Conservation (phyloP, 2,329 filamentous ascomycete species). For the Biscogniauxia marginata region DNA sequence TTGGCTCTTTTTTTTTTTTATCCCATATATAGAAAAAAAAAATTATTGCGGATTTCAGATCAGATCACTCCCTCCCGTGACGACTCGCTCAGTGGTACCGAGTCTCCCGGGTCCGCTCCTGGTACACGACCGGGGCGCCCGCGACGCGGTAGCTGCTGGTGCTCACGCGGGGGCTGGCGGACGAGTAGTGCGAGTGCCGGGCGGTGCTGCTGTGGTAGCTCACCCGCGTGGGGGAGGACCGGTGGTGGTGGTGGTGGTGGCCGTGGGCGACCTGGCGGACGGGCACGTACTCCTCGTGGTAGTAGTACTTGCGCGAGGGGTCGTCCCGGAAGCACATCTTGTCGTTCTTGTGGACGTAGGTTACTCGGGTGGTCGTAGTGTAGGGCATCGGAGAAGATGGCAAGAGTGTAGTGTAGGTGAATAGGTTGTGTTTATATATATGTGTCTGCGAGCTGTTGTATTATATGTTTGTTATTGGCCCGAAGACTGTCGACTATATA, state of each 20-base stretch:
- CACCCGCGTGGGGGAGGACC: slow-evolving; percentile 39
- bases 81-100: slow-evolving; percentile 26
- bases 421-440: background rate
- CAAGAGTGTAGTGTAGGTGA: background rate
- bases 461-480: background rate
- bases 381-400: slow-evolving; percentile 10
- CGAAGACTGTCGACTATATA: no score
- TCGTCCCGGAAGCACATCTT: slow-evolving; percentile 52
- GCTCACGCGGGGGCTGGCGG: slow-evolving; percentile 43
- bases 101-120: slow-evolving; percentile 36
- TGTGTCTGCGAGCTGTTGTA: background rate
- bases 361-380: slow-evolving; percentile 13
- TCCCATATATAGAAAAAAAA: no score
- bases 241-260: slow-evolving; percentile 34
- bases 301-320: slow-evolving; percentile 51
- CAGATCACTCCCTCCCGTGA: no score
- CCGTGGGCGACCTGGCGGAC: slow-evolving; percentile 38
- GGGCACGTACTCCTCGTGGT: slow-evolving; percentile 53
- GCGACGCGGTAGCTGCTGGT: slow-evolving; percentile 34
- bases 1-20: no score
- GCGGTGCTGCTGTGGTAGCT: slow-evolving; percentile 19
- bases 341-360: slow-evolving; percentile 14
- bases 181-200: slow-evolving; percentile 23
- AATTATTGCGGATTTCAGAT: slow-evolving; percentile 19
- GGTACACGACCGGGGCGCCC: slow-evolving; percentile 9